Conservation (phyloP, 352 stramenopile genomes). For the Pythium brassicae region DNA sequence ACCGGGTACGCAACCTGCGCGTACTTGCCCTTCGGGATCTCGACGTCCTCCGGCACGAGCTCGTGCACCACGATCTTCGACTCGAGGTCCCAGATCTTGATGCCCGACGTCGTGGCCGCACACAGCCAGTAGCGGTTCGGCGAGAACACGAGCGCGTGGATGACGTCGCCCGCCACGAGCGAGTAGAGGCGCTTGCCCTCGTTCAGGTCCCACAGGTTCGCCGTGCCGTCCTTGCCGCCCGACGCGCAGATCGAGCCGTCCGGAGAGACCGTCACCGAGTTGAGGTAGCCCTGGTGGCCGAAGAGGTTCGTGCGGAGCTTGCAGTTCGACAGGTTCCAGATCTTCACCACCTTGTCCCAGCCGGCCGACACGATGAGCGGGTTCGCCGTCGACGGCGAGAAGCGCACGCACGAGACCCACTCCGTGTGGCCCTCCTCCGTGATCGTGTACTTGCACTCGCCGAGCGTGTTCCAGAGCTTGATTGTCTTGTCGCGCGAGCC, state of each 20-base stretch:
- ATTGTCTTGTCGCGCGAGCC: slow-evolving; percentile 99
- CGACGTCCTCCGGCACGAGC: slow-evolving; percentile 88
- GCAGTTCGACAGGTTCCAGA: slow-evolving; percentile 99
- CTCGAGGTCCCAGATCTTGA: slow-evolving; percentile 99
- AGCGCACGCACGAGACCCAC: slow-evolving; percentile 99
- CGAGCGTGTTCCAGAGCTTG: slow-evolving; percentile 99
- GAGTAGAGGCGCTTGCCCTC: slow-evolving; percentile 99
- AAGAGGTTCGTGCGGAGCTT: slow-evolving; percentile 99
- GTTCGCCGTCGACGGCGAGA: slow-evolving; percentile 95
- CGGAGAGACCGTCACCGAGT: slow-evolving; percentile 99
- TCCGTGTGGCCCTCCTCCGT: slow-evolving; percentile 98
- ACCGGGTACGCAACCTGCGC: slow-evolving; percentile 94
- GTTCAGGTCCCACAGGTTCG: slow-evolving; percentile 99
- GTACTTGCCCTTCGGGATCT: slow-evolving; percentile 90
- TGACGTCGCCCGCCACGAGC: slow-evolving; percentile 97
- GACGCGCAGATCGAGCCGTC: slow-evolving; percentile 99
- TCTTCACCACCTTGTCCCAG: slow-evolving; percentile 99
- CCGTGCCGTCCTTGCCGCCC: slow-evolving; percentile 99
- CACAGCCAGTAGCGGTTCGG: slow-evolving; percentile 99
- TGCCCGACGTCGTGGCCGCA: slow-evolving; percentile 96
- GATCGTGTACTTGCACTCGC: slow-evolving; percentile 99
- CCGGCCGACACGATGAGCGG: slow-evolving; percentile 98
- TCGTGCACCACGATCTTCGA: slow-evolving; percentile 99
- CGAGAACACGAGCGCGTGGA: slow-evolving; percentile 97
- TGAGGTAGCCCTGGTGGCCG: slow-evolving; percentile 99